phyloP scores from a whole-genome alignment of 352 stramenopile genomes.

The Globisporangium rhizosaccharum region DNA sequence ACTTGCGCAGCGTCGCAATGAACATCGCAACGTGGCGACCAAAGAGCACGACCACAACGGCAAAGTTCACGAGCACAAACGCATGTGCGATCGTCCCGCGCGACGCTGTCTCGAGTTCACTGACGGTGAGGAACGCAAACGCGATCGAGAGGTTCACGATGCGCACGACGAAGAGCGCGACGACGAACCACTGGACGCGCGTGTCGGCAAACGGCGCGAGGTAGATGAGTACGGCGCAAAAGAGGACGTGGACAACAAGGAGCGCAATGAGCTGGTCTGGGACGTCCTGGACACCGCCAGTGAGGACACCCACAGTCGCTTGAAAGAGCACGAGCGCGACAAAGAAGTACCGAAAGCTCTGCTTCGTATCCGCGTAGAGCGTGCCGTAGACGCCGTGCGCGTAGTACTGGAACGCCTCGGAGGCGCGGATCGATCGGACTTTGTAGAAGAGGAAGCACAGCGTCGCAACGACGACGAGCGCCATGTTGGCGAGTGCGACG shows the following conservation, averaged over 20 bases:
- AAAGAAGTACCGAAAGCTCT: constrained; percentile 59
- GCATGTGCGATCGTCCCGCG: constrained; percentile 38
- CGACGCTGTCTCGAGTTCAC: constrained; percentile 24
- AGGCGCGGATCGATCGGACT: constrained; percentile 30
- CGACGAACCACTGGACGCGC: constrained; percentile 29
- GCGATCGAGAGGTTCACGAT: constrained; percentile 49
- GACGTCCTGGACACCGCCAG: constrained; percentile 36
- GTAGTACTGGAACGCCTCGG: constrained; percentile 38
- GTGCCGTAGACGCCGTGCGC: constrained; percentile 48
- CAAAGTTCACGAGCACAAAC: constrained; percentile 56
- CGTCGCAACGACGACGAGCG: constrained; percentile 36
- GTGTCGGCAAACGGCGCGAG: constrained; percentile 43
- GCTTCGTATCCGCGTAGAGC: constrained; percentile 53
- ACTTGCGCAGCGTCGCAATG: constrained; percentile 39
- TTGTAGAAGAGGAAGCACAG: constrained; percentile 35
- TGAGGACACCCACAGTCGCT: constrained; percentile 38
- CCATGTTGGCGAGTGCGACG: constrained; percentile 43
- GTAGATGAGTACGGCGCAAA: constrained; percentile 39
- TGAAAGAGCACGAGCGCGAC: constrained; percentile 44
- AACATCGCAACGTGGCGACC: constrained; percentile 56
- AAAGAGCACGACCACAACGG: constrained; percentile 52
- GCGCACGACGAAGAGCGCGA: constrained; percentile 31
- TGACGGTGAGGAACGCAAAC: constrained; percentile 54
- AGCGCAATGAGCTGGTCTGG: constrained; percentile 48
- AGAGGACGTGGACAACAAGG: constrained; percentile 45